phyloP scores from a whole-genome alignment of 768 basidiomycete species.

The Tephrocybe sp. region DNA sequence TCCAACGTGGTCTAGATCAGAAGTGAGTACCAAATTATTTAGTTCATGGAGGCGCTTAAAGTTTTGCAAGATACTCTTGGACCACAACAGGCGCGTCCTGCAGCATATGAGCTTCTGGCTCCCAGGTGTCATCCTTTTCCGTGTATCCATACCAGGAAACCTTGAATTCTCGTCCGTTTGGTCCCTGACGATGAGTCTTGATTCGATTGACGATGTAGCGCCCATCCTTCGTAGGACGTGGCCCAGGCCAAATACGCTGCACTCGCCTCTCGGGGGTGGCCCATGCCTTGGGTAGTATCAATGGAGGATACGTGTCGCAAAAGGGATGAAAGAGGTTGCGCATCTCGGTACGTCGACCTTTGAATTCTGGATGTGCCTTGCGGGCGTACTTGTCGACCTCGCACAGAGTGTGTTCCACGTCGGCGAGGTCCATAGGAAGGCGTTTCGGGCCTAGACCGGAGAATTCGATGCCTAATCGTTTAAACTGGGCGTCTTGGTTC shows the following conservation, averaged over 20 bases:
- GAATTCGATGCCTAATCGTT: constrained; percentile 53
- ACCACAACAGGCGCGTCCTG: constrained; percentile 49
- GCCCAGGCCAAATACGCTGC: constrained; percentile 37
- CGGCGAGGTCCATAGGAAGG: constrained; percentile 59
- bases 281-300: constrained; percentile 56
- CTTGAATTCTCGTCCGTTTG: constrained; percentile 37
- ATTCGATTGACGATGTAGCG: constrained; percentile 39
- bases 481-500: constrained; percentile 59
- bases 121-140: constrained; percentile 55
- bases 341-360: constrained; percentile 37
- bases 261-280: constrained; percentile 37
- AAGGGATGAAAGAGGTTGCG: constrained; percentile 34
- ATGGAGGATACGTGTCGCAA: constrained; percentile 20
- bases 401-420: constrained; percentile 78
- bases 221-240: constrained; percentile 37
- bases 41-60: constrained; percentile 4
- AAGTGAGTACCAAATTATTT: background rate
- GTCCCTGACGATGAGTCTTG: constrained; percentile 31
- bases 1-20: no score
- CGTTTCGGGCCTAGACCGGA: constrained; percentile 45
- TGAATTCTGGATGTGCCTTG: constrained; percentile 44
- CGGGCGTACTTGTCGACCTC: constrained; percentile 80
- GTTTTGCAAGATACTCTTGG: constrained; percentile 40
- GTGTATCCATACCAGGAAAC: constrained; percentile 59
- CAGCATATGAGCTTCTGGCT: constrained; percentile 41